These are phyloP conservation scores for Boeremia exigua DNA, from an alignment of 2,329 filamentous ascomycete species.

Conservation along the genomic window DNA sequence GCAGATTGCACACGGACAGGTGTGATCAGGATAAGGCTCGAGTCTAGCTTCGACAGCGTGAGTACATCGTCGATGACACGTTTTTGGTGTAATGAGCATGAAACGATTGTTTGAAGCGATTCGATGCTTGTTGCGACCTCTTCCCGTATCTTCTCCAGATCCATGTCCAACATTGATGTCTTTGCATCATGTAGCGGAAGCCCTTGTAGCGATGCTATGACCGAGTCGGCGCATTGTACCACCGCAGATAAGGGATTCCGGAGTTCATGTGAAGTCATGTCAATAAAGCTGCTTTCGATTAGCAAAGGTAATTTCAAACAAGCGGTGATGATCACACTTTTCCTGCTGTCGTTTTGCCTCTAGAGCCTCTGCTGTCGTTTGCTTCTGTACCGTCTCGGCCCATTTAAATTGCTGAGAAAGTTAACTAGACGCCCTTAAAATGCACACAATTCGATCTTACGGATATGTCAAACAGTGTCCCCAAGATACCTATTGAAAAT, in stretches of 20 bases:
- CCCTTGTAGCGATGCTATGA: conserved; percentile 30
- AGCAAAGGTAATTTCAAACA: neutral
- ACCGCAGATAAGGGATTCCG: conserved; percentile 46
- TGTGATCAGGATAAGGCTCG: conserved; percentile 35
- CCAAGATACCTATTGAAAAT: conserved; percentile 34
- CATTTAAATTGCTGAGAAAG: conserved; percentile 40
- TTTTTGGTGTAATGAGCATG: conserved; percentile 50
- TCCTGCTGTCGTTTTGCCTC: conserved; percentile 48
- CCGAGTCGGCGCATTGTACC: conserved; percentile 52
- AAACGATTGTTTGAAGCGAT: conserved; percentile 39
- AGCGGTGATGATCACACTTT: conserved; percentile 22
- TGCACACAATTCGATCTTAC: neutral
- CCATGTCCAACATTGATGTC: conserved; percentile 9
- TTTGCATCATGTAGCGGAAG: conserved; percentile 1
- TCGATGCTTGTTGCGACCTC: conserved; percentile 38
- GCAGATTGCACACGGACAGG: conserved; percentile 31
- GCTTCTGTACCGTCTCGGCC: conserved; percentile 44
- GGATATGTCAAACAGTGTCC: conserved; percentile 46
- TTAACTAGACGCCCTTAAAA: neutral
- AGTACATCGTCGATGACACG: conserved; percentile 51
- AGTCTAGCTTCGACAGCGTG: conserved; percentile 41
- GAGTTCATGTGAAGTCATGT: conserved; percentile 48
- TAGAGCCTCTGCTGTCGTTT: conserved; percentile 43
- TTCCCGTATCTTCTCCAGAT: conserved; percentile 18
- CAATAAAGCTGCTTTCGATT: conserved; percentile 32